Base-by-base conservation (phyloP, 2,329 filamentous ascomycete genomes). In the Neospermospora avenae region DNA sequence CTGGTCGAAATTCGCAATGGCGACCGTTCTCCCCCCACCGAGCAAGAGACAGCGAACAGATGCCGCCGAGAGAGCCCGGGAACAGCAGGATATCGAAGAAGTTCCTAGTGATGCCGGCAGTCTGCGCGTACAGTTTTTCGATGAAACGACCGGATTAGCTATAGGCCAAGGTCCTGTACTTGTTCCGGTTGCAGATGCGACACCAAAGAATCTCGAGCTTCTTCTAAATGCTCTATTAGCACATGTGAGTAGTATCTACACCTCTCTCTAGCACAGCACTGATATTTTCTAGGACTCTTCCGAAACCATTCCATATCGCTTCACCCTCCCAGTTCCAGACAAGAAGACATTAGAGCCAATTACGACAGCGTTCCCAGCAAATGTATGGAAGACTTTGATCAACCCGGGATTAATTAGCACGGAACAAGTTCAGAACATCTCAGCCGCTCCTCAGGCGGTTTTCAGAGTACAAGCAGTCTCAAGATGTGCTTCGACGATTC, bases 401-500 rank as follows among this genome's bases (percentile, higher is more conserved):
- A 65, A 53, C 41, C 70, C 71, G 5, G 69, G 69, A 18, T 56
- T 72, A 44, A 70, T 73, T 25, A 72, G 66, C 60, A 71, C 70
- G 16, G 70, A 73, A 69, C 69, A 73, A 75, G 65, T 71, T 3
- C 71, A 79, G 42, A 70, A 78, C 75, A 41, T 87, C 25, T 81
- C 80, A 39, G 84, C 84, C 45, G 84, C 86, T 70, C 93, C 95
- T 0, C 93, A 99, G 74, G 91, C 93, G 22, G 89, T 98, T 0
- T 98, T 97, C 79, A 87, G 89, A 69, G 95, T 98, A 24, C 92
- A 95, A 69, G 89, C 91, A 11, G 92, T 97, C 44, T 93, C 93
- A 52, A 84, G 95, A 74, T 93, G 95, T 77, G 89, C 93, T 6
- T 90, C 93, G 62, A 87, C 87, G 57, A 96, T 98, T 66, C 87